Evolutionary conservation across 108 stramenopile species (phyloP).

Genomic region (Epithemia pelagica): DNA sequence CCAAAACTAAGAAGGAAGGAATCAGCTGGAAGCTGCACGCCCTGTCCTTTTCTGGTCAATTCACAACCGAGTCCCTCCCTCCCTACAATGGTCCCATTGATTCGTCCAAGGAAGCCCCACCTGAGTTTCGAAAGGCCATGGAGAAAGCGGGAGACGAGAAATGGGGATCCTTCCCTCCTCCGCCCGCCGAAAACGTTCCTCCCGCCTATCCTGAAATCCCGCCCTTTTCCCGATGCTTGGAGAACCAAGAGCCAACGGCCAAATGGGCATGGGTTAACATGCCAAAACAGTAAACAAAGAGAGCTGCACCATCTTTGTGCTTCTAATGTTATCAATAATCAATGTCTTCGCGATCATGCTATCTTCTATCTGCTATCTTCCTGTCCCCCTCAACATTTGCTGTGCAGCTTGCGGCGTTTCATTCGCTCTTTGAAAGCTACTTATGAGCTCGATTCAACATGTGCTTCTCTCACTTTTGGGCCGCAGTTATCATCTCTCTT

Average conservation of each 20-base stretch:
- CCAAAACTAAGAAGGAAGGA: conserved; percentile 2
- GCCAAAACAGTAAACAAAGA: background rate
- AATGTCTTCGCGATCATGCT: too few relatives aligned
- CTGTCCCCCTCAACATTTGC: too few relatives aligned
- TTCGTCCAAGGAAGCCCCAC: background rate
- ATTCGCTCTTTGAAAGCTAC: too few relatives aligned
- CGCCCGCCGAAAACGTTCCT: background rate
- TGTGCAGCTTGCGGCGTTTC: too few relatives aligned
- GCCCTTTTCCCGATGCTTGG: background rate
- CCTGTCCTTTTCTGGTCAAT: background rate
- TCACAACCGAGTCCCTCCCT: background rate
- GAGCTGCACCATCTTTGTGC: too few relatives aligned
- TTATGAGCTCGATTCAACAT: too few relatives aligned
- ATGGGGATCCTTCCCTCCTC: conserved; percentile 1
- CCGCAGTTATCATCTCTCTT: too few relatives aligned
- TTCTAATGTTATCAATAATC: too few relatives aligned
- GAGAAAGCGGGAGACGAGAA: background rate
- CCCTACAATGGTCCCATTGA: background rate
- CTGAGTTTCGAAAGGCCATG: background rate
- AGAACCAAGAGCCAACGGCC: background rate
- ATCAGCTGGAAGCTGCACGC: conserved; percentile 1
- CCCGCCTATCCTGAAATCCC: background rate
- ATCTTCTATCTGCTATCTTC: too few relatives aligned
- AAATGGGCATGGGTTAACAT: conserved; percentile 3
- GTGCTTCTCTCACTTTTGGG: too few relatives aligned